Evolutionary conservation across 306 rosid genomes (phyloP).

Genomic region (Lathyrus sativus): DNA sequence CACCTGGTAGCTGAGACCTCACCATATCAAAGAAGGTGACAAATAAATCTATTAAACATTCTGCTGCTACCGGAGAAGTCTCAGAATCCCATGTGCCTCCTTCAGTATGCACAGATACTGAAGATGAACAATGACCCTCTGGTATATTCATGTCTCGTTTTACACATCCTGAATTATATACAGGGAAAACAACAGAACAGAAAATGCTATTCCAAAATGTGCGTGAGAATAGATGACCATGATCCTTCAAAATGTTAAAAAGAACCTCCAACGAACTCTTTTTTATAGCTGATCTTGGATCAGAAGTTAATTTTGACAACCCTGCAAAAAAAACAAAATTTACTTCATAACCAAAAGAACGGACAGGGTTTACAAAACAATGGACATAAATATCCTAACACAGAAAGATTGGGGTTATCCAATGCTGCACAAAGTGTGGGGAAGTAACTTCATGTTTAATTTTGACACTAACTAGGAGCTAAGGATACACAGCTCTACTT

Average conservation of each 20-base stretch:
- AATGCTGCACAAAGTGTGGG: constrained; percentile 27
- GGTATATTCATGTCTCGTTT: constrained; percentile 49
- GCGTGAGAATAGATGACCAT: constrained; percentile 84
- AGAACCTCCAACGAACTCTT: constrained; percentile 98
- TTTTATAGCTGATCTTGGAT: constrained; percentile 91
- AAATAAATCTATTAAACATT: constrained; percentile 78
- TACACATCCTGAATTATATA: constrained; percentile 56
- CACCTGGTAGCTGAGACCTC: constrained; percentile 81
- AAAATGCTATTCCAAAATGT: constrained; percentile 80
- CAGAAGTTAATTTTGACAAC: constrained; percentile 87
- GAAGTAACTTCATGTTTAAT: constrained; percentile 19
- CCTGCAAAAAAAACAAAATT: constrained; percentile 55
- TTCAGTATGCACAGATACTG: constrained; percentile 52
- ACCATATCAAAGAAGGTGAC: constrained; percentile 67
- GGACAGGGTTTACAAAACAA: constrained; percentile 10
- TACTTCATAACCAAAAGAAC: constrained; percentile 34
- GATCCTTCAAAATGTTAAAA: constrained; percentile 92
- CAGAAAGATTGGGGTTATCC: constrained; percentile 20
- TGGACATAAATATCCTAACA: constrained; percentile 8
- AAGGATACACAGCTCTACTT: constrained; percentile 19
- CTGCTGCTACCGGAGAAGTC: constrained; percentile 81
- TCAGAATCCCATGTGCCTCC: constrained; percentile 89
- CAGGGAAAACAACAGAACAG: constrained; percentile 73
- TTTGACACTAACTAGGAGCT: constrained; percentile 27
- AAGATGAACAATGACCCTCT: constrained; percentile 48